Conservation (phyloP, 1,139 yeast species). For the Pichia kudriavzevii region DNA sequence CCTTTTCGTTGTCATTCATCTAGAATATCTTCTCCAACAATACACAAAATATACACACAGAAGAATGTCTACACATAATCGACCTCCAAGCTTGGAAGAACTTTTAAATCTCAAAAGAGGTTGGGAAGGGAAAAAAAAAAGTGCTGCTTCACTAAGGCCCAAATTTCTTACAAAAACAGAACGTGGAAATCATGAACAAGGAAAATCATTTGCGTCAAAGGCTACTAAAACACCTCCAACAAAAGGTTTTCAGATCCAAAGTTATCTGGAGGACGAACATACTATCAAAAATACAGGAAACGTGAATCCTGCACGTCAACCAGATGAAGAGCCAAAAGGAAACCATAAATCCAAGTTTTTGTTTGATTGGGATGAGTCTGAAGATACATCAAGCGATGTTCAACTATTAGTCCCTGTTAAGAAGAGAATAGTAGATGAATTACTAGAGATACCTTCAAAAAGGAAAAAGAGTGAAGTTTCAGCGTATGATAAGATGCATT, state of each 20-base stretch:
- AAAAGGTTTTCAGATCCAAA: constrained; percentile 2
- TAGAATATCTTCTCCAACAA: not conserved
- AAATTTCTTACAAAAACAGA: constrained; percentile 43
- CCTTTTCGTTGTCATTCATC: not conserved
- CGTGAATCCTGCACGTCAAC: not conserved
- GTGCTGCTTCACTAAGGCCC: constrained; percentile 34
- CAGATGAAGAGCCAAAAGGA: constrained; percentile 1
- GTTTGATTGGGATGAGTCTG: constrained; percentile 64
- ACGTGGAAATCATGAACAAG: constrained; percentile 28
- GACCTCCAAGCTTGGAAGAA: constrained; percentile 31
- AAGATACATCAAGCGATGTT: constrained; percentile 50
- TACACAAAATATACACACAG: constrained; percentile 27
- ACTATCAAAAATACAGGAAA: not conserved
- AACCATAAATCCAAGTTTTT: constrained; percentile 45
- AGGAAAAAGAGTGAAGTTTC: constrained; percentile 8
- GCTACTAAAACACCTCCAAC: constrained; percentile 7
- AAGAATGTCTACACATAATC: constrained; percentile 10
- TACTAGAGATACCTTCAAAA: constrained; percentile 14
- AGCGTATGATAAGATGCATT: constrained; percentile 34
- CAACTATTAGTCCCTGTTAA: constrained; percentile 37
- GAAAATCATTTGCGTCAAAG: not conserved
- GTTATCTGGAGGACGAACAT: not conserved
- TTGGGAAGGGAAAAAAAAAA: not conserved
- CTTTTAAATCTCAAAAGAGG: constrained; percentile 5
- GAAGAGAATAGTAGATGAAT: constrained; percentile 15